phyloP scores from a whole-genome alignment of 768 basidiomycete genomes.

The Russula sp. region DNA sequence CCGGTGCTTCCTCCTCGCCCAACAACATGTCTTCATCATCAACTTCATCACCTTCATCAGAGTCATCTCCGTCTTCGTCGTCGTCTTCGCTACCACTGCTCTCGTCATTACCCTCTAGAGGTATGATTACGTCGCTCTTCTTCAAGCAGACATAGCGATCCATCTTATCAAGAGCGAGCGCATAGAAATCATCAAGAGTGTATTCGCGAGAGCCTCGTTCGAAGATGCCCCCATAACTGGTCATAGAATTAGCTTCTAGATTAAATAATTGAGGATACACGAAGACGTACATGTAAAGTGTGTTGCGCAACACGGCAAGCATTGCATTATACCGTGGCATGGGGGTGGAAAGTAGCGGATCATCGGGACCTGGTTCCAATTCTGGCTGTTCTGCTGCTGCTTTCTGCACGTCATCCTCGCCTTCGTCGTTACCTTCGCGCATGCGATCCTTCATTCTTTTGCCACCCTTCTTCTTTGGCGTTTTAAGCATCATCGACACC shows the following conservation, averaged over 20 bases:
- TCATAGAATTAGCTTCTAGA: neutral
- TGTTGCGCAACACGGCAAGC: constrained; percentile 79
- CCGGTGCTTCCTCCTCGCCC: constrained; percentile 30
- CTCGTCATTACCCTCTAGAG: constrained; percentile 53
- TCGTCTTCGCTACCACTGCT: constrained; percentile 60
- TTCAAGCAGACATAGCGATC: constrained; percentile 73
- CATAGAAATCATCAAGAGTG: constrained; percentile 84
- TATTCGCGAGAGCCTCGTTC: constrained; percentile 80
- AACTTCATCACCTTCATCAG: constrained; percentile 31
- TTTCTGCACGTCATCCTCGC: constrained; percentile 26
- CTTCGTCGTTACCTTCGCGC: constrained; percentile 23
- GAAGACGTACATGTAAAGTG: constrained; percentile 68
- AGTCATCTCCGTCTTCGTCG: constrained; percentile 50
- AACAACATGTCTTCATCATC: constrained; percentile 27
- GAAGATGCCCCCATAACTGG: constrained; percentile 85
- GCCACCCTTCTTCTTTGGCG: constrained; percentile 49
- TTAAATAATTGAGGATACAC: neutral
- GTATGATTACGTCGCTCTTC: constrained; percentile 54
- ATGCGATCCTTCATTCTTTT: constrained; percentile 32
- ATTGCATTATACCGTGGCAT: constrained; percentile 81
- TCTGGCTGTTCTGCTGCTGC: constrained; percentile 37
- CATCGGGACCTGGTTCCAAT: constrained; percentile 49
- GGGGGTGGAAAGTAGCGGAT: constrained; percentile 59
- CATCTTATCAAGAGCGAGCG: constrained; percentile 76
- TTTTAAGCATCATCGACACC: constrained; percentile 66